Base-by-base conservation (phyloP, 2,329 filamentous ascomycete genomes). In the Hypoxylon sp. region DNA sequence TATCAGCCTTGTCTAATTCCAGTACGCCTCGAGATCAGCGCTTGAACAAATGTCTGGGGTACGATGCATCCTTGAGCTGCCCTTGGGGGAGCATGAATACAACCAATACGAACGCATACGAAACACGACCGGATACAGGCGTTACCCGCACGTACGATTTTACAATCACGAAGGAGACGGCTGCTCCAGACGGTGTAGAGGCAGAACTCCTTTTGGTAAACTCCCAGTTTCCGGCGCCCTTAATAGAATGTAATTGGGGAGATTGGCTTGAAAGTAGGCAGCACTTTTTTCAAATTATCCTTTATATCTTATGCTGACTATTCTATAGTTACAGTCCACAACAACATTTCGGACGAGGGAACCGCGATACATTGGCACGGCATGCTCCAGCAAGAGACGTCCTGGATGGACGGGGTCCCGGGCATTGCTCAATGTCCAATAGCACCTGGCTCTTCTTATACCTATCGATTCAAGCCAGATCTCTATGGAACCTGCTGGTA, bases 241-340 rank as follows among this genome's bases (percentile, higher is more conserved):
- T 78, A 7, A 81, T 89, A 24, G 78, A 79, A 30, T 82, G 78
- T 40, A 76, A 80, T 61, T 80, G 79, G 78, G 80, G 79, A 24
- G 80, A 81, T 64, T 71, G 57, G 56, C 70, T 79, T 24, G 76
- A 88, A 53, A 58, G 68, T 70, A 44, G 26, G 65, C 33, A 16
- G 1, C 9, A 9, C 9, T 28, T 30, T 53, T 18, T 11, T 36
- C 30, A 1, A n/a, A n/a, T 4, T 26, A 6, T 16, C 36, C 14
- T 1, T 20, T 7, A 42, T 2, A 40, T 40, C 11, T 36, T 24
- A 24, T 12, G 7, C 18, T 56, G 46, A 32, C 18, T 18, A 30
- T 24, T 6, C 36, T 45, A 28, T 22, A 65, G 84, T 89, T 55
- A 85, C 86, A 32, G 81, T 89, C 61, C 80, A 85, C 76, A 91